These are phyloP conservation scores for Suhomyces coccinellae DNA, from an alignment of 1,139 yeast species.

Conservation along the genomic window DNA sequence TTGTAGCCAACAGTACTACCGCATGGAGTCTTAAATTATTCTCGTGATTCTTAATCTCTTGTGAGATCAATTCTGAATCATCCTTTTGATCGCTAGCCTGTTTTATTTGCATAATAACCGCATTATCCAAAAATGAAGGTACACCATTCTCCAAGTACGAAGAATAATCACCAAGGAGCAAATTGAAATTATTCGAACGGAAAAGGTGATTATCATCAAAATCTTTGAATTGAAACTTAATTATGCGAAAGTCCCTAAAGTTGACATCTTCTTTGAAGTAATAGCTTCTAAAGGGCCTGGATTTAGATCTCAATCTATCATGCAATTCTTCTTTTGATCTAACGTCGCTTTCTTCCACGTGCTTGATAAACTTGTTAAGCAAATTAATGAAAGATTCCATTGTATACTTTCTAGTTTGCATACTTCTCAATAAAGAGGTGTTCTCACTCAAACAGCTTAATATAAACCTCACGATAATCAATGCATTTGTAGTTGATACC, in stretches of 20 bases:
- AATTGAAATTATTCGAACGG: slow-evolving; percentile 29
- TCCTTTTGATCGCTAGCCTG: background rate
- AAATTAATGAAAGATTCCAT: slow-evolving; percentile 33
- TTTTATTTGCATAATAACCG: slow-evolving; percentile 10
- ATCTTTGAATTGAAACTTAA: slow-evolving; percentile 56
- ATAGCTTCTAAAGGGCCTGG: slow-evolving; percentile 46
- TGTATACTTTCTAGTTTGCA: slow-evolving; percentile 33
- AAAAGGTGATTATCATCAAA: slow-evolving; percentile 55
- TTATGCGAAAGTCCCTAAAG: slow-evolving; percentile 57
- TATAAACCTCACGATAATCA: slow-evolving; percentile 45
- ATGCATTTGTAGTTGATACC: slow-evolving; percentile 15
- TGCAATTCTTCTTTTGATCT: slow-evolving; percentile 5
- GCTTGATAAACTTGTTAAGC: slow-evolving; percentile 26
- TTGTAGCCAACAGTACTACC: slow-evolving; percentile 20
- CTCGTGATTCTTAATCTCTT: slow-evolving; percentile 24
- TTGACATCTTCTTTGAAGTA: slow-evolving; percentile 65
- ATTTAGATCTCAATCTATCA: slow-evolving; percentile 14
- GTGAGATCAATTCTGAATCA: background rate
- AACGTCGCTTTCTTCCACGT: slow-evolving; percentile 9
- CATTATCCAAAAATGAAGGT: slow-evolving; percentile 33
- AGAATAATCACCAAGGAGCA: slow-evolving; percentile 36
- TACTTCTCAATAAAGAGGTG: slow-evolving; percentile 38
- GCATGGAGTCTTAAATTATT: slow-evolving; percentile 27
- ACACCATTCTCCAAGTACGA: slow-evolving; percentile 18
- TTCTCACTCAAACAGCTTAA: slow-evolving; percentile 56